Evolutionary conservation across 441 rosid genomes (phyloP).

Genomic region (Euphorbia celastroides): DNA sequence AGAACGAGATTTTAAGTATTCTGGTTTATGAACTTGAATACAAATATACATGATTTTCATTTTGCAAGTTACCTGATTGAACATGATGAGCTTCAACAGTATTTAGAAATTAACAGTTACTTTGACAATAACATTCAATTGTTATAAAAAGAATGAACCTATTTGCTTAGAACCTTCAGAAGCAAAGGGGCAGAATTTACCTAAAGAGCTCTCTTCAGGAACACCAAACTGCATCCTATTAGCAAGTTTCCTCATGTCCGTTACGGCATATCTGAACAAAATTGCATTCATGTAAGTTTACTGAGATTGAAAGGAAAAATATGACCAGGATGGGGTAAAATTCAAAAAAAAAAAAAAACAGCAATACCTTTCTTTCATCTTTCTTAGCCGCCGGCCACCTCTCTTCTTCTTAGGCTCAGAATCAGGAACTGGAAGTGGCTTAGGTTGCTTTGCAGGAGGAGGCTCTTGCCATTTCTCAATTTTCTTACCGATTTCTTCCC

Average conservation of each 20-base stretch:
- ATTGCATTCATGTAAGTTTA: constrained; percentile 3
- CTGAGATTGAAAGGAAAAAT: neutral
- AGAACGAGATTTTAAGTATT: neutral
- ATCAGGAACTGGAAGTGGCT: constrained; percentile 96
- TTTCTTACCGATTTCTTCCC: constrained; percentile 73
- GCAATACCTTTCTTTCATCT: constrained; percentile 87
- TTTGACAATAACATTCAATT: neutral
- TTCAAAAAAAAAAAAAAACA: neutral
- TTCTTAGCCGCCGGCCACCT: constrained; percentile 88
- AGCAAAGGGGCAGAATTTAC: constrained; percentile 30
- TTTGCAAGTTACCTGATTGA: neutral
- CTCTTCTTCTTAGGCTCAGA: constrained; percentile 96
- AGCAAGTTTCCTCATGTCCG: constrained; percentile 96
- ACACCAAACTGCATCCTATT: constrained; percentile 37
- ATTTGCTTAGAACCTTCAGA: neutral
- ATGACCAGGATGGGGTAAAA: neutral
- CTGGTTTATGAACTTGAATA: neutral
- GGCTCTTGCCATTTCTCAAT: constrained; percentile 98
- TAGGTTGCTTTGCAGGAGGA: constrained; percentile 97
- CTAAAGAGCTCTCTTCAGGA: constrained; percentile 91
- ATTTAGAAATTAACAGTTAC: neutral
- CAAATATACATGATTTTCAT: neutral
- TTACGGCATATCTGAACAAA: constrained; percentile 71
- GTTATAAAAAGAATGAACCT: neutral
- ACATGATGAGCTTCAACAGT: neutral